Evolutionary conservation across 306 rosid genomes (phyloP).

Genomic region (Vigna hirtella): DNA sequence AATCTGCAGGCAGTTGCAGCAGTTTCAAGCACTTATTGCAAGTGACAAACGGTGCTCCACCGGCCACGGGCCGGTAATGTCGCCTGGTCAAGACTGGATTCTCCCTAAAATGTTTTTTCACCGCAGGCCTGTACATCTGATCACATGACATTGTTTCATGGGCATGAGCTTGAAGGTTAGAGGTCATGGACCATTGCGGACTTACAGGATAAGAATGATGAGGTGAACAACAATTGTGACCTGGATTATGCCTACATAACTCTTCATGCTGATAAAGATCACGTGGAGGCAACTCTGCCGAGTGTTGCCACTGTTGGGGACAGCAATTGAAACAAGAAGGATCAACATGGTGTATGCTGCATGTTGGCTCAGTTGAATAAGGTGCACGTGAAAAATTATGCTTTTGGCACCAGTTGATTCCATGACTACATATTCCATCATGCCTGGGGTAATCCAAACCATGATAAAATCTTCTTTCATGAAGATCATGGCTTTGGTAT

Average conservation of each 20-base stretch:
- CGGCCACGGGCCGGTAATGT: constrained; percentile 86
- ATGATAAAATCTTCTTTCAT: constrained; percentile 52
- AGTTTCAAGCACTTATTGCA: constrained; percentile 73
- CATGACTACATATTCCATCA: constrained; percentile 52
- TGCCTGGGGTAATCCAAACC: constrained; percentile 53
- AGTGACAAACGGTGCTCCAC: constrained; percentile 84
- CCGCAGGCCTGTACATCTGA: constrained; percentile 54
- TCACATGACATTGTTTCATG: constrained; percentile 58
- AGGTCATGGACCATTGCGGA: constrained; percentile 52
- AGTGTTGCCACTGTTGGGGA: constrained; percentile 62
- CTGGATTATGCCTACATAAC: constrained; percentile 49
- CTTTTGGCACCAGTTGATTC: constrained; percentile 52
- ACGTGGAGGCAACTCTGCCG: constrained; percentile 63
- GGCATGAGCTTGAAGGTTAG: constrained; percentile 52
- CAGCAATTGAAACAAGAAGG: constrained; percentile 50
- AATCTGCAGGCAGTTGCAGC: constrained; percentile 85
- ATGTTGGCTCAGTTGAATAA: constrained; percentile 62
- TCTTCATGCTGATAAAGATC: constrained; percentile 50
- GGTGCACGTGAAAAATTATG: constrained; percentile 47
- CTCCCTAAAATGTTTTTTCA: constrained; percentile 59
- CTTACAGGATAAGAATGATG: constrained; percentile 57
- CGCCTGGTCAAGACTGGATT: constrained; percentile 54
- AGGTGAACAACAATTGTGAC: constrained; percentile 53
- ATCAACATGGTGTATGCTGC: constrained; percentile 58
- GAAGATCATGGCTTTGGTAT: constrained; percentile 51